Base-by-base conservation (phyloP, 192 early-diverging fungal species). In the Coemansia sp. region DNA sequence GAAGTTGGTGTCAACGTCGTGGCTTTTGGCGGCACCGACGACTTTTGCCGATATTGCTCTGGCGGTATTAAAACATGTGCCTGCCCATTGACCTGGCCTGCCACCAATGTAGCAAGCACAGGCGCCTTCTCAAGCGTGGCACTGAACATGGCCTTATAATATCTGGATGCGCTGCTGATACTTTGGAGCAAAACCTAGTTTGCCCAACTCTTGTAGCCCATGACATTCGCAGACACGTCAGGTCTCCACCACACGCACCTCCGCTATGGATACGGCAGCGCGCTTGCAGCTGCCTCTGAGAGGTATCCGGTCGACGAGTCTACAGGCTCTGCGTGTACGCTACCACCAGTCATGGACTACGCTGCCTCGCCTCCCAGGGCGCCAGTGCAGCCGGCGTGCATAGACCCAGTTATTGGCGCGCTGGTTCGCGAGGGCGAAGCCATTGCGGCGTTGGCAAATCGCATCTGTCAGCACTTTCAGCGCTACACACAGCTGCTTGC, bases 401-500 rank as follows among this genome's bases (percentile, higher is more conserved):
- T 44, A n/a, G 40, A 44, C 17, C 42, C 60, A 2, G 60, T 54
- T n/a, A 46, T 51, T 2, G 52, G 17, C 48, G 49, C 65, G 12
- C 56, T 69, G 63, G 51, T 55, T 36, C 34, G 55, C 8, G 67
- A 69, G 42, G 60, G 67, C 17, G 67, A 68, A 18, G 52, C 52
- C 11, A 60, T 75, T 18, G 59, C 56, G 0, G 56, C 48, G 15
- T 21, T 69, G 36, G 40, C 65, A 11, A 17, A 24, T 40, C 58
- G 56, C 21, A 62, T 69, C 12, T 21, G 60, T 25, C n/a, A 38
- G 36, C 73, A 68, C 46, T 58, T 74, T 28, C 63, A 50, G 6
- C 54, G 50, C 25, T 69, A 75, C 36, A 69, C 56, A 23, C 67
- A 69, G 18, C 25, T 69, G 17, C 49, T 66, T 24, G 61, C 66